phyloP scores from a whole-genome alignment of 129 eudicot species.

The Silybum marianum region DNA sequence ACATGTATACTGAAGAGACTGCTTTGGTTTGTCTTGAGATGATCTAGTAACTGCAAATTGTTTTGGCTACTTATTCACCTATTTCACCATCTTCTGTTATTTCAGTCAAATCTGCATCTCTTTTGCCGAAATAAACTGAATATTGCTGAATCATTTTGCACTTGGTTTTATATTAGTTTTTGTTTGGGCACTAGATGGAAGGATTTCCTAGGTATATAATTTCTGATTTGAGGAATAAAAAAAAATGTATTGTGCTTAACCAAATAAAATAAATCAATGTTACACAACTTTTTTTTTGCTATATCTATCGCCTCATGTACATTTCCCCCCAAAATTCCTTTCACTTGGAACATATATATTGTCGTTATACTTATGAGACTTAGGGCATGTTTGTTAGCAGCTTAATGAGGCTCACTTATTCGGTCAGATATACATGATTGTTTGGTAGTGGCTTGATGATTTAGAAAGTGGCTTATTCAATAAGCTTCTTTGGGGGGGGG shows the following conservation, averaged over 20 bases:
- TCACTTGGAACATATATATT: slow-evolving; percentile 12
- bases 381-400: background rate
- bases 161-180: background rate
- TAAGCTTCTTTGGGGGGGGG: no score
- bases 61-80: background rate
- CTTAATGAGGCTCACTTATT: no score
- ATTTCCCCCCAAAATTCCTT: background rate
- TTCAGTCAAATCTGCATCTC: background rate
- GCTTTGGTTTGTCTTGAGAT: slow-evolving; percentile 1
- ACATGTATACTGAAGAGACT: background rate
- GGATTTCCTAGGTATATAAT: background rate
- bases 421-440: no score
- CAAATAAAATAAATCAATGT: background rate
- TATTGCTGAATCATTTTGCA: slow-evolving; percentile 15
- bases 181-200: background rate
- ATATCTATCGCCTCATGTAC: slow-evolving; percentile 13
- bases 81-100: background rate
- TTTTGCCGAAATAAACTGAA: background rate
- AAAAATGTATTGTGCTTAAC: slow-evolving; percentile 5
- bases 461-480: no score
- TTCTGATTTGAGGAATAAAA: background rate
- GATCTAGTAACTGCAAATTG: background rate
- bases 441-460: no score
- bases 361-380: background rate
- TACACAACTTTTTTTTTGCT: background rate